phyloP scores from a whole-genome alignment of 2,329 filamentous ascomycete species.

The Monosporascus sp. region DNA sequence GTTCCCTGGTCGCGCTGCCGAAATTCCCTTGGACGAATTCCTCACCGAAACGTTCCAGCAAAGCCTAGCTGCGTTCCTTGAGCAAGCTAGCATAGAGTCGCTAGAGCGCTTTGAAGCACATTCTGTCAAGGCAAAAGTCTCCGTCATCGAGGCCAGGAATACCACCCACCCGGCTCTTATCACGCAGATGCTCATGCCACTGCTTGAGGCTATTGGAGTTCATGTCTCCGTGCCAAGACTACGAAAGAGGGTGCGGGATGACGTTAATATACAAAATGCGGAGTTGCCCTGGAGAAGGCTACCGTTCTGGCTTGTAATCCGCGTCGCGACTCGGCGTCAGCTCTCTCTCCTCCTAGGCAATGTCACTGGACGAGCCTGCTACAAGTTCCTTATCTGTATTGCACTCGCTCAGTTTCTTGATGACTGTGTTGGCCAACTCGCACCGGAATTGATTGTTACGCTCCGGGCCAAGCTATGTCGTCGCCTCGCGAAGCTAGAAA shows the following conservation, averaged over 20 bases:
- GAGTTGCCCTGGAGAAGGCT: conserved; percentile 56
- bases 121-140: conserved; percentile 44
- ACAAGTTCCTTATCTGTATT: conserved; percentile 52
- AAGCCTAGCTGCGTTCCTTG: conserved; percentile 45
- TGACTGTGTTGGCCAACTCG: conserved; percentile 24
- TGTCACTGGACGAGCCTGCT: conserved; percentile 39
- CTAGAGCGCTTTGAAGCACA: conserved; percentile 48
- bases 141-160: conserved; percentile 50
- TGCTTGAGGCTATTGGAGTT: conserved; percentile 50
- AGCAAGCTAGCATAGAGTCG: conserved; percentile 48
- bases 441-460: conserved; percentile 29
- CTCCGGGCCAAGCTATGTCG: conserved; percentile 50
- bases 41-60: conserved; percentile 37
- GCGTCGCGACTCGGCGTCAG: conserved; percentile 50
- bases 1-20: conserved; percentile 48
- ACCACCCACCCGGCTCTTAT: conserved; percentile 52
- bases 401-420: conserved; percentile 41
- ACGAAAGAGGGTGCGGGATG: conserved; percentile 56
- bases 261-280: conserved; percentile 45
- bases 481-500: conserved; percentile 52
- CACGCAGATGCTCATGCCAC: conserved; percentile 52
- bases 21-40: conserved; percentile 33
- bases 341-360: conserved; percentile 36
- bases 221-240: conserved; percentile 31
- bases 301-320: conserved; percentile 56